Evolutionary conservation across 2,329 filamentous ascomycete genomes (phyloP).

Genomic region (Fusarium tricinctum): DNA sequence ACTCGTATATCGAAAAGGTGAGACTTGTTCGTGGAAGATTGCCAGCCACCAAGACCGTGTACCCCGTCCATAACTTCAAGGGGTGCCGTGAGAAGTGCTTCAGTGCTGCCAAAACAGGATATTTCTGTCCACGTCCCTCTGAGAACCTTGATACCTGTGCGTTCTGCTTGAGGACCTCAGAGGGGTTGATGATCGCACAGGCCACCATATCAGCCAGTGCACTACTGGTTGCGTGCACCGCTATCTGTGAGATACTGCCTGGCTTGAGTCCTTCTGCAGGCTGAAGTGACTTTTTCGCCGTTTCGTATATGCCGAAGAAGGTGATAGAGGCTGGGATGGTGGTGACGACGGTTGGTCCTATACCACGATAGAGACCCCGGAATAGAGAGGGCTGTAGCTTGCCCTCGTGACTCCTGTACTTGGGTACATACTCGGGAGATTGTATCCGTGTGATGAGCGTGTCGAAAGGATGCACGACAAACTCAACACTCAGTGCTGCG

Average conservation of each 20-base stretch:
- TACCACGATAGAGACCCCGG: slow-evolving; percentile 25
- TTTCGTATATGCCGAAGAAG: slow-evolving; percentile 34
- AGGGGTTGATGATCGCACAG: slow-evolving; percentile 38
- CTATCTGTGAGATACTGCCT: slow-evolving; percentile 7
- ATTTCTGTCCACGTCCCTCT: neutral
- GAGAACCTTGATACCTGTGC: slow-evolving; percentile 31
- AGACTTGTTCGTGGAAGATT: slow-evolving; percentile 35
- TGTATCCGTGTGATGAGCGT: slow-evolving; percentile 35
- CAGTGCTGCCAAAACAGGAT: slow-evolving; percentile 14
- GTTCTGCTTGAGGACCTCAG: slow-evolving; percentile 34
- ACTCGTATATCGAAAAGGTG: slow-evolving; percentile 34
- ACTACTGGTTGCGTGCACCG: slow-evolving; percentile 28
- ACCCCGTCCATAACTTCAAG: slow-evolving; percentile 32
- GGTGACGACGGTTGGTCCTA: slow-evolving; percentile 25
- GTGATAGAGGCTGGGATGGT: slow-evolving; percentile 34
- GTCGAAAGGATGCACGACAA: slow-evolving; percentile 37
- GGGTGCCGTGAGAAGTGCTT: slow-evolving; percentile 31
- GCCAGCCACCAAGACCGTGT: slow-evolving; percentile 29
- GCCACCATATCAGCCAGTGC: slow-evolving; percentile 33
- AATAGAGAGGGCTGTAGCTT: slow-evolving; percentile 20
- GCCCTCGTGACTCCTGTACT: slow-evolving; percentile 18
- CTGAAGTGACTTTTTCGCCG: slow-evolving; percentile 14
- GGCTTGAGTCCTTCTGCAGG: slow-evolving; percentile 5
- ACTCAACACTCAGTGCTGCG: slow-evolving; percentile 27
- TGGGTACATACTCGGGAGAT: slow-evolving; percentile 25